phyloP scores from a whole-genome alignment of 2,329 filamentous ascomycete species.

The Beauveria caledonica region DNA sequence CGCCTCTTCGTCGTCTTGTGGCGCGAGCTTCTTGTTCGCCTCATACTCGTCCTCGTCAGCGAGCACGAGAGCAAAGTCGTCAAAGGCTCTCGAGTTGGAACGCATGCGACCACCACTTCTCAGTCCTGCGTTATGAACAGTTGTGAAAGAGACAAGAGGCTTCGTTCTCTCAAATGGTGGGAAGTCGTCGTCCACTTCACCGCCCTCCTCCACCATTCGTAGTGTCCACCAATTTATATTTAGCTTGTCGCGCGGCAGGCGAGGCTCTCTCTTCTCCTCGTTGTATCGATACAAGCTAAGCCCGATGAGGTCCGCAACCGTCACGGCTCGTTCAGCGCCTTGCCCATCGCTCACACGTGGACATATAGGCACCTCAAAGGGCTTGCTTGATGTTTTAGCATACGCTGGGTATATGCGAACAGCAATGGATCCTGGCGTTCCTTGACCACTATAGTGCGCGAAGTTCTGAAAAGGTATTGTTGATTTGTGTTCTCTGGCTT shows the following conservation, averaged over 20 bases:
- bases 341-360: slow-evolving; percentile 62
- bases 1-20: slow-evolving; percentile 52
- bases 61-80: slow-evolving; percentile 73
- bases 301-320: slow-evolving; percentile 74
- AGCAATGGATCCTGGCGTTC: slow-evolving; percentile 66
- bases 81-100: slow-evolving; percentile 67
- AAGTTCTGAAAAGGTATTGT: slow-evolving; percentile 69
- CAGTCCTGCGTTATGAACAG: slow-evolving; percentile 73
- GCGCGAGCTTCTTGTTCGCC: slow-evolving; percentile 61
- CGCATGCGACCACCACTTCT: slow-evolving; percentile 50
- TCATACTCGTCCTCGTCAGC: slow-evolving; percentile 60
- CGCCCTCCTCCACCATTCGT: slow-evolving; percentile 76
- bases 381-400: slow-evolving; percentile 54
- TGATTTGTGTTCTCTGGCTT: slow-evolving; percentile 60
- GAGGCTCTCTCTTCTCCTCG: slow-evolving; percentile 65
- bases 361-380: slow-evolving; percentile 64
- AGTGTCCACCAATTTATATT: slow-evolving; percentile 79
- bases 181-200: slow-evolving; percentile 79
- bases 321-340: slow-evolving; percentile 51
- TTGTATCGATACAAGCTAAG: slow-evolving; percentile 70
- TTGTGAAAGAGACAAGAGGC: slow-evolving; percentile 69
- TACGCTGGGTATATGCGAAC: slow-evolving; percentile 72
- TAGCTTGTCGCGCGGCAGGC: slow-evolving; percentile 54
- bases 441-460: slow-evolving; percentile 67
- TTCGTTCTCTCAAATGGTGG: slow-evolving; percentile 68